Conservation (phyloP, 768 basidiomycete species). For the Suillus decipiens region DNA sequence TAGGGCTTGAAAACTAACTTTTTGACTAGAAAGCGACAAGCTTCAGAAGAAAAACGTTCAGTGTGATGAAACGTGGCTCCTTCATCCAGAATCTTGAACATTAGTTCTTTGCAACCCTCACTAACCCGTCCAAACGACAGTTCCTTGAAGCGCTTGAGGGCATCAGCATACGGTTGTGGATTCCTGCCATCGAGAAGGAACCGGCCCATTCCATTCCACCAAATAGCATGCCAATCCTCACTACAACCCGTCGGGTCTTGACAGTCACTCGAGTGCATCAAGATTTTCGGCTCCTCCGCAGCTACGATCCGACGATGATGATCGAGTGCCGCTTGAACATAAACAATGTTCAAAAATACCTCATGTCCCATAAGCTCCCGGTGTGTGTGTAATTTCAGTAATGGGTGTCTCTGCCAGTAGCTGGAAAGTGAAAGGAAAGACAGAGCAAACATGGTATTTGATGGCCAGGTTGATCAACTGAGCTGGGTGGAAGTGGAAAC, state of each 20-base stretch:
- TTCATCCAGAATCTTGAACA: not conserved
- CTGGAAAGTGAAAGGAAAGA: conserved; percentile 4
- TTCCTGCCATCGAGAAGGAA: not conserved
- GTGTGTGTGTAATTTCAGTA: not conserved
- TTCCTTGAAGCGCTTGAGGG: not conserved
- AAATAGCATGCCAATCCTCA: conserved; percentile 16
- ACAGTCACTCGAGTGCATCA: conserved; percentile 8
- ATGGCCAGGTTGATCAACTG: conserved; percentile 7
- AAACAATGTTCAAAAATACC: not conserved
- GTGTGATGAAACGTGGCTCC: not conserved
- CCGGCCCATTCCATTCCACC: conserved; percentile 18
- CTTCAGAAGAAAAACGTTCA: not conserved
- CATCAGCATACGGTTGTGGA: not conserved
- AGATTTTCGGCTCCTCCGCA: conserved; percentile 9
- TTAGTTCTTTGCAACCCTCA: not conserved
- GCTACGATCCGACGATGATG: conserved; percentile 13
- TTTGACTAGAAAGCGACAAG: not conserved
- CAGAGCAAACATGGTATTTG: not conserved
- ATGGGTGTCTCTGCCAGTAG: conserved; percentile 2
- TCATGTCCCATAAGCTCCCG: conserved; percentile 4
- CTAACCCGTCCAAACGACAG: not conserved
- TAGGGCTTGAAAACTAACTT: not conserved
- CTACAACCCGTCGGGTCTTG: not conserved
- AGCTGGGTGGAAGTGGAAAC: conserved; percentile 1
- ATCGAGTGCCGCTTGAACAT: conserved; percentile 5